Evolutionary conservation across 805 yeast genomes (phyloP).

Genomic region (Hanseniaspora meyeri): DNA sequence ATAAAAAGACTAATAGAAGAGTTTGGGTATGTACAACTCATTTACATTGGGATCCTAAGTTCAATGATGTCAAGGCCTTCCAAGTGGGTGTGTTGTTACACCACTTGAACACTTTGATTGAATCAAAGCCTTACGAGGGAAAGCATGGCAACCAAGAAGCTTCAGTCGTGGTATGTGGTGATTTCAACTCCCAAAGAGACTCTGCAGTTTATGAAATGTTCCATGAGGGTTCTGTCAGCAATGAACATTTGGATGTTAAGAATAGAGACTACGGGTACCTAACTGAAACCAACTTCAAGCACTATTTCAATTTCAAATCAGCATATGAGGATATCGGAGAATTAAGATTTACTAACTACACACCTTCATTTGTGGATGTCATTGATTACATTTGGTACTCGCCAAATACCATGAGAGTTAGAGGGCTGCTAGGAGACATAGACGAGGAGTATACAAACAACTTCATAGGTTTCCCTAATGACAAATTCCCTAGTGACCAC

Average conservation of each 20-base stretch:
- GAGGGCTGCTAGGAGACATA: conserved; percentile 73
- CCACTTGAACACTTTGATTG: conserved; percentile 59
- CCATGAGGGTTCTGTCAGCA: conserved; percentile 62
- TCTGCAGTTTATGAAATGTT: conserved; percentile 89
- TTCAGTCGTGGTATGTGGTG: conserved; percentile 74
- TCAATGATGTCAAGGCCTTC: conserved; percentile 88
- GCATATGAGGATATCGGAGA: conserved; percentile 79
- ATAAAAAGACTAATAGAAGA: conserved; percentile 55
- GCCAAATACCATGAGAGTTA: conserved; percentile 64
- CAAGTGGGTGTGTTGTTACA: conserved; percentile 88
- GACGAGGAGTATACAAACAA: conserved; percentile 65
- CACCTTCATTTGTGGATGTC: conserved; percentile 85
- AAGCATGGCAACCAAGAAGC: conserved; percentile 27
- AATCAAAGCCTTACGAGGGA: conserved; percentile 24
- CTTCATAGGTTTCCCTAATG: conserved; percentile 85
- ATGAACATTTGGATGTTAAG: conserved; percentile 61
- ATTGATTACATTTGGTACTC: conserved; percentile 96
- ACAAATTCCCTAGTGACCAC: conserved; percentile 89
- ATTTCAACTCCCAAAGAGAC: conserved; percentile 75
- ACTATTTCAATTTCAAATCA: conserved; percentile 67
- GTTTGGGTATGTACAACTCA: conserved; percentile 79
- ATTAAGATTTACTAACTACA: conserved; percentile 84
- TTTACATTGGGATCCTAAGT: conserved; percentile 96
- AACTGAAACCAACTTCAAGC: conserved; percentile 79
- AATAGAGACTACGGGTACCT: conserved; percentile 85